Base-by-base conservation (phyloP, 75 land plant genomes). In the Chamaecyparis obtusa region DNA sequence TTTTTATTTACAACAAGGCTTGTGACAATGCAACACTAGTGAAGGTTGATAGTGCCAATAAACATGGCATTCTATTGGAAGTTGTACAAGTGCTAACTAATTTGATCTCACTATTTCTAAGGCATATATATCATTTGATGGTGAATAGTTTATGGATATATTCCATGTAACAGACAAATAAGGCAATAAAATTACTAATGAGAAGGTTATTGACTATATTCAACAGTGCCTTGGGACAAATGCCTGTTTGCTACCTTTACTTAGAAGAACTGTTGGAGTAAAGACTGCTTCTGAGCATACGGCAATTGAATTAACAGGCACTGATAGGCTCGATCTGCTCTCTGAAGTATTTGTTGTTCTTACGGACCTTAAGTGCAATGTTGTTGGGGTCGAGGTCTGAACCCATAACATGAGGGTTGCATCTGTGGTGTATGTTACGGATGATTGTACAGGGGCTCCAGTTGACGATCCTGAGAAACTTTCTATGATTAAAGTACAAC, bases 71-170 rank as follows among this genome's bases (percentile, higher is more conserved):
- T 85, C 88, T 97, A 82, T 83, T 97, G 33, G 96, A 96, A 84
- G 95, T 97, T 24, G 98, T 97, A 77, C 97, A 97, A 87, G 96
- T 94, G 79, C 90, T 97, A 57, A 97, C 89, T 78, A 96, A 97
- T 91, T 89, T 97, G 87, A 97, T 85, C 92, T 96, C 21, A 91
- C 92, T n/a, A 95, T 97, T 44, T 89, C 87, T 21, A 91, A 95
- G 85, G 99, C 99, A 84, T 96, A 96, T 86, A 96, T 97, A 67
- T 96, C 98, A 72, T 97, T 98, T 27, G 98, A 97, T 89, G 99
- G 99, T 48, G 97, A 95, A 44, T 97, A 98, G 99, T 97, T 97
- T 83, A 97, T 97, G 99, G 99, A 97, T 88, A 96, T 97, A 24
- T 97, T 97, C 86, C 91, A 97, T 95, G 98, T 97, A 9, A 93